Conservation (phyloP, 441 rosid genomes). For the Capsella rubella region DNA sequence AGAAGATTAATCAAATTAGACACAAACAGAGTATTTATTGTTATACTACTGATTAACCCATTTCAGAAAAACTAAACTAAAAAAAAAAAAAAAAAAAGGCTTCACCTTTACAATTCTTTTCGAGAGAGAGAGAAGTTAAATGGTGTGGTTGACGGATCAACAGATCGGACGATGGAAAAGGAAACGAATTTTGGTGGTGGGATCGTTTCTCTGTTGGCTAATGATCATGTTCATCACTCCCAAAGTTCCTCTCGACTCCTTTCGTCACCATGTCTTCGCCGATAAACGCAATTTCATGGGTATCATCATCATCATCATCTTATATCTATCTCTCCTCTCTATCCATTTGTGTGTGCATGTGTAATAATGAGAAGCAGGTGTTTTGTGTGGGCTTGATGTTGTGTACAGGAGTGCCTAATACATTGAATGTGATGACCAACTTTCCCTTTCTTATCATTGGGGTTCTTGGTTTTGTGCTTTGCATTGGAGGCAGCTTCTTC, state of each 20-base stretch:
- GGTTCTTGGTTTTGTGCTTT: slow-evolving; percentile 76
- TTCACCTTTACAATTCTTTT: slow-evolving; percentile 22
- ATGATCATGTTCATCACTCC: slow-evolving; percentile 73
- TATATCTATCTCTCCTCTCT: neutral
- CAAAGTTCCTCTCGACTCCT: slow-evolving; percentile 61
- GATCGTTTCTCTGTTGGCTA: slow-evolving; percentile 61
- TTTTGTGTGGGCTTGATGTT: slow-evolving; percentile 30
- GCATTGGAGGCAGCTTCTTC: slow-evolving; percentile 70
- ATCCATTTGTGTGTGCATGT: slow-evolving; percentile 15
- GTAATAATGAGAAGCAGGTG: slow-evolving; percentile 40
- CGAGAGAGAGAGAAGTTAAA: slow-evolving; percentile 32
- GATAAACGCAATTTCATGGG: slow-evolving; percentile 91
- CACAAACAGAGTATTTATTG: neutral
- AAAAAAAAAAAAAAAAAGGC: neutral
- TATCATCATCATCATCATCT: slow-evolving; percentile 21
- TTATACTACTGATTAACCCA: neutral
- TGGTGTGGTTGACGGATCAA: slow-evolving; percentile 65
- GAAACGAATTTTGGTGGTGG: slow-evolving; percentile 53
- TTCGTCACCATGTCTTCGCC: slow-evolving; percentile 58
- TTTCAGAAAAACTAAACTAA: neutral
- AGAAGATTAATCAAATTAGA: slow-evolving; percentile 25
- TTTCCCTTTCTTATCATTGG: slow-evolving; percentile 88
- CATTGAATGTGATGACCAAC: slow-evolving; percentile 83
- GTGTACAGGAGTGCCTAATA: slow-evolving; percentile 82
- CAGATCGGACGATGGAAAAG: slow-evolving; percentile 54